Evolutionary conservation across 345 rosid species (phyloP), one percentile per base, ranked within the genome.

Genomic region (Boechera divaricarpa): DNA sequence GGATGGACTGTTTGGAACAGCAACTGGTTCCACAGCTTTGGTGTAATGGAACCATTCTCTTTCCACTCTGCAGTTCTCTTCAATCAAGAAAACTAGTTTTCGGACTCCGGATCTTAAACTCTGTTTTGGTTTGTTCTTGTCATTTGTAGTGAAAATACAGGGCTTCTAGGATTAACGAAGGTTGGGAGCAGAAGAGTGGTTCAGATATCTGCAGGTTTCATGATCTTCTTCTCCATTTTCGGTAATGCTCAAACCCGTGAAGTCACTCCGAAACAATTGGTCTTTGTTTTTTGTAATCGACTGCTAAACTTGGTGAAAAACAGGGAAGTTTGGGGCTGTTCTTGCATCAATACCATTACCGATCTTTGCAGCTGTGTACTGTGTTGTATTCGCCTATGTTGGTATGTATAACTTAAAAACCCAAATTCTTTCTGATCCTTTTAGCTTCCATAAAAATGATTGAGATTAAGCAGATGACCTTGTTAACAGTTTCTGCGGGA

Each of bases 271-370:
- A 47, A 32, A 59, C 39, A 62, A 11, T 44, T 35, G 2, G 54
- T 13, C 45, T 35, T 63, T 31, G 4, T 0, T 28, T 0, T 28
- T 31, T 15, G 61, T 7, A 12, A 48, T 6, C 15, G 26, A 72
- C 68, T 59, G 70, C 7, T 18, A 2, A 29, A 67, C 12, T 51
- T 59, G 47, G 45, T 57, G 58, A 1, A 54, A 77, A 63, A 73
- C 88, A 94, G 97, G 98, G 55, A 92, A 92, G 84, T 92, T 90
- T 18, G 94, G 99, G n/a, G 94, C 98, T 38, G 81, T 95, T 83
- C 80, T 92, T 68, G 98, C 98, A 44, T 95, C 98, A 0, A 88
- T 92, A 78, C 98, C 96, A 3, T 70, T 92, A 70, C 97, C 97
- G 0, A 89, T 95, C 39, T 44, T 91, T 16, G 98, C 97, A 38